Base-by-base conservation (phyloP, 306 rosid genomes). In the Alnus glutinosa region DNA sequence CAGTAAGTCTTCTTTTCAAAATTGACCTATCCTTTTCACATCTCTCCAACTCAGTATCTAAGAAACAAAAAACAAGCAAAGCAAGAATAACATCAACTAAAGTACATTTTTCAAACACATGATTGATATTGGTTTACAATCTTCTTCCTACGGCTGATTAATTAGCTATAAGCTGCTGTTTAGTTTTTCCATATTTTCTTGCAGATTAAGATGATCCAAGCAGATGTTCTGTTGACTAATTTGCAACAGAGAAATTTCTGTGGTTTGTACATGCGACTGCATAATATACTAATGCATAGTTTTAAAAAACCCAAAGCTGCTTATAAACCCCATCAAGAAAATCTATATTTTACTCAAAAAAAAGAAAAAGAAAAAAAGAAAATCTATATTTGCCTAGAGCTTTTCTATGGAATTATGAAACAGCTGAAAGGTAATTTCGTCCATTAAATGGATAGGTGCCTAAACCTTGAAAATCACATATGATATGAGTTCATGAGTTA, bases 21-120 rank as follows among this genome's bases (percentile, higher is more conserved):
- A 75, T 81, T 44, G 96, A 88, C 77, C 94, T 88, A 64, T 90
- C 96, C 80, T 54, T 77, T 80, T 90, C 93, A 75, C 98, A 95
- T 71, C 71, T 84, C 77, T 93, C 97, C 82, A 86, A 76, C 85
- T 95, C 91, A 0, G 88, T 85, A 87, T 95, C 99, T 95, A 49
- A 50, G 73, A 67, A 52, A 80, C 62, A 80, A 44, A 8, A 28
- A 55, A 55, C 10, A 12, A 77, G 39, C 75, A 77, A 71, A 76
- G 71, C 69, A 79, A 85, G 37, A 50, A 75, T 47, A 47, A 76
- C 23, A 73, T 51, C 19, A 15, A 55, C 73, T 49, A 28, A 28
- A 48, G 4, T 61, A 15, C 16, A 30, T 42, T 67, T 39, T 39
- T n/a, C 5, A 7, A 18, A n/a, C 16, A 2, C 28, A 9, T 68